These are phyloP conservation scores for Diplotaxis tenuifolia DNA, from an alignment of 345 rosid species.

Conservation along the genomic window DNA sequence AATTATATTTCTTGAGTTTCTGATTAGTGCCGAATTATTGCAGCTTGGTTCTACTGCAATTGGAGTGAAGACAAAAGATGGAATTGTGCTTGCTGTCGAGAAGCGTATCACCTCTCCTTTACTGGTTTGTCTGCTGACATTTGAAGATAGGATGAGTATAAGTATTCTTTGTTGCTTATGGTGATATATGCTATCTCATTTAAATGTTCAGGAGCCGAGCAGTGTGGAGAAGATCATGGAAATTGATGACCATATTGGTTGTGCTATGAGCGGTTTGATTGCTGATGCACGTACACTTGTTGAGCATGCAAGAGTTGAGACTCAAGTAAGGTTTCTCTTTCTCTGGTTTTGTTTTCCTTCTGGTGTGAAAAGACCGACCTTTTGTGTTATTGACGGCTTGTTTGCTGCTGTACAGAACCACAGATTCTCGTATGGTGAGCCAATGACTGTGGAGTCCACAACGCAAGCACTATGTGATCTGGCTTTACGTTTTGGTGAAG, in stretches of 20 bases:
- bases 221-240: constrained; percentile 98
- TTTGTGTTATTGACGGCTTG: constrained; percentile 26
- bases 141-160: neutral
- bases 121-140: constrained; percentile 48
- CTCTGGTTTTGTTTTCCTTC: neutral
- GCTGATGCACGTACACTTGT: constrained; percentile 97
- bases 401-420: constrained; percentile 56
- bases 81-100: constrained; percentile 97
- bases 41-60: constrained; percentile 97
- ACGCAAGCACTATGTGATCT: constrained; percentile 95
- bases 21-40: constrained; percentile 12
- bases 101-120: constrained; percentile 91
- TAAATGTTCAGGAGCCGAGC: constrained; percentile 74
- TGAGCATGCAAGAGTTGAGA: constrained; percentile 96
- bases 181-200: neutral
- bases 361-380: constrained; percentile 34
- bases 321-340: constrained; percentile 57
- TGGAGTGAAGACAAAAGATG: constrained; percentile 87
- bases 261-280: constrained; percentile 98
- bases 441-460: constrained; percentile 92
- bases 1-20: neutral
- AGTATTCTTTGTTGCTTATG: neutral
- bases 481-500: constrained; percentile 94
- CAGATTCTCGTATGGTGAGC: constrained; percentile 96
- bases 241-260: constrained; percentile 87